These are phyloP conservation scores for Babesia ovis DNA, from an alignment of 169 alveolate genomes.

Conservation along the genomic window DNA sequence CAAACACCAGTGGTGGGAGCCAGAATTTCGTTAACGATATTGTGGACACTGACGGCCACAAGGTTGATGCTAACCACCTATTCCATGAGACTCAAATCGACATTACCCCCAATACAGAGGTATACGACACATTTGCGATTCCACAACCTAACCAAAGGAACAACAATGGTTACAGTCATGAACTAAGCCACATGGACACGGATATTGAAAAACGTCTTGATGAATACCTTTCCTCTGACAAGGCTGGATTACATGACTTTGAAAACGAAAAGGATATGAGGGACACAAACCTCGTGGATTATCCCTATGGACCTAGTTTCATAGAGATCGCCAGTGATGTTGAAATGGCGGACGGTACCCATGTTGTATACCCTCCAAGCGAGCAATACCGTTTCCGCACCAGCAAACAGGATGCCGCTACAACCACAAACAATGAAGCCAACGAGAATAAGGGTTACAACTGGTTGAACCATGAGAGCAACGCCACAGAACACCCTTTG, in stretches of 20 bases:
- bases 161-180: neutral
- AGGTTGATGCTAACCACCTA: neutral
- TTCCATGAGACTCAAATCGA: neutral
- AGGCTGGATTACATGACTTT: constrained; percentile 1
- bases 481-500: constrained; percentile 27
- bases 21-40: neutral
- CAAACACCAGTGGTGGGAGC: neutral
- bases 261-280: constrained; percentile 9
- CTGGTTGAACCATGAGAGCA: too few species aligned
- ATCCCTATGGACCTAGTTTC: constrained; percentile 37
- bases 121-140: neutral
- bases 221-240: neutral
- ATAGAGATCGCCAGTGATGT: constrained; percentile 41
- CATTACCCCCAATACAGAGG: neutral
- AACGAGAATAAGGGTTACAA: constrained; percentile 3
- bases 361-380: neutral
- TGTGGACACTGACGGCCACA: constrained; percentile 7
- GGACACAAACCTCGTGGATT: constrained; percentile 3
- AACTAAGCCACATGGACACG: neutral
- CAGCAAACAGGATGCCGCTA: neutral
- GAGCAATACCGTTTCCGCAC: neutral
- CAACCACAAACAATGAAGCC: neutral
- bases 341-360: constrained; percentile 13
- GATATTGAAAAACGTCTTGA: neutral
- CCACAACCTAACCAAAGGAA: neutral